These are phyloP conservation scores for Colletotrichum magnum DNA, from an alignment of 2,329 filamentous ascomycete genomes.

Conservation along the genomic window DNA sequence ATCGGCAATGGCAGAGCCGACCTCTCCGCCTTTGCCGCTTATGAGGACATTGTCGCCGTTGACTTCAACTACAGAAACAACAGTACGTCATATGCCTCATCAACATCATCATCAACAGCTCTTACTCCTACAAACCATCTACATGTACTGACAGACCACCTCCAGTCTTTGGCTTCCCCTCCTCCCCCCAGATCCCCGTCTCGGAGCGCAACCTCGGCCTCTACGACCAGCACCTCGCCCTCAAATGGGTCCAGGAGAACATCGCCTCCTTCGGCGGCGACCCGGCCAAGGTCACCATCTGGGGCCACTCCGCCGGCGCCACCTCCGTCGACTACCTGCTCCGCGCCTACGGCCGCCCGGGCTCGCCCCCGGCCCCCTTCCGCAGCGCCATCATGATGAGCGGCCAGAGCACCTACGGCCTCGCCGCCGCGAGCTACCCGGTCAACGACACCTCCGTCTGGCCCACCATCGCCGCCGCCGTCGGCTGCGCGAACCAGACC, in stretches of 20 bases:
- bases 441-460: constrained; percentile 35
- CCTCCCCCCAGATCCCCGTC: constrained; percentile 9
- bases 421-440: constrained; percentile 34
- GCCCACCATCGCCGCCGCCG: constrained; percentile 34
- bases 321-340: constrained; percentile 44
- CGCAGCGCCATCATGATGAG: constrained; percentile 47
- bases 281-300: constrained; percentile 48
- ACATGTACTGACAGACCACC: not conserved
- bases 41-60: constrained; percentile 47
- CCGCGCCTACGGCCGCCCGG: constrained; percentile 40
- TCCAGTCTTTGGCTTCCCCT: constrained; percentile 44
- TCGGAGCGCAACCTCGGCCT: constrained; percentile 44
- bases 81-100: constrained; percentile 21
- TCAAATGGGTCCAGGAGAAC: constrained; percentile 52
- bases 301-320: constrained; percentile 51
- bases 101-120: too few species aligned
- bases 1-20: constrained; percentile 44
- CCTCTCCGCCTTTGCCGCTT: constrained; percentile 45
- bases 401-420: constrained; percentile 47
- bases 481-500: constrained; percentile 40
- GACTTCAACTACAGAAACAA: constrained; percentile 47
- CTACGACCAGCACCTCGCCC: constrained; percentile 47
- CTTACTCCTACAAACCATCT: not conserved
- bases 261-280: constrained; percentile 49
- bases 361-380: constrained; percentile 41